A percentile compares a stretch with the other conserved stretches of the same genome.
phyloP scores from a whole-genome alignment of 768 basidiomycete genomes.

The Pilatotrama ljubarskyi region DNA sequence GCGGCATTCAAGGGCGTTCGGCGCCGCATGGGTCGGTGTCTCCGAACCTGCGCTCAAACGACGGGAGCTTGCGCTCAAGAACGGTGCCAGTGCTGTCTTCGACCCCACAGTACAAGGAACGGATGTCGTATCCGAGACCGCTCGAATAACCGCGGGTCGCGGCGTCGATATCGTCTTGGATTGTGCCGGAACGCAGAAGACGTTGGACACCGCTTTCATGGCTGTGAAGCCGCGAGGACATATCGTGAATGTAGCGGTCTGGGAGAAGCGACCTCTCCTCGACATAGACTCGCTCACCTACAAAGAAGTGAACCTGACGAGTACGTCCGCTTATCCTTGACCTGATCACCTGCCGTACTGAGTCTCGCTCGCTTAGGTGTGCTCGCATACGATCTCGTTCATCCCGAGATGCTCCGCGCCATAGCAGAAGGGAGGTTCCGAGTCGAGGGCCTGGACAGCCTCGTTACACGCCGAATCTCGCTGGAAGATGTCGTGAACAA shows the following conservation, averaged over 20 bases:
- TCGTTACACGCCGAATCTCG: constrained; percentile 44
- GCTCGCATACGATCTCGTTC: constrained; percentile 41
- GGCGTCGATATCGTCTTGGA: constrained; percentile 51
- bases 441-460: constrained; percentile 35
- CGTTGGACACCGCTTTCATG: constrained; percentile 37
- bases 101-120: constrained; percentile 32
- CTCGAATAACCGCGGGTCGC: constrained; percentile 29
- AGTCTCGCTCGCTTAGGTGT: constrained; percentile 27
- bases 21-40: constrained; percentile 35
- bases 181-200: constrained; percentile 44
- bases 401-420: constrained; percentile 41
- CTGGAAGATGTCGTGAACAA: constrained; percentile 45
- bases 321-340: constrained; percentile 24
- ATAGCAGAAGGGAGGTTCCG: constrained; percentile 40
- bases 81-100: constrained; percentile 40
- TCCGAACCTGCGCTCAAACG: constrained; percentile 45
- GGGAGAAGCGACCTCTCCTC: constrained; percentile 39
- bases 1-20: constrained; percentile 21
- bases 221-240: constrained; percentile 41
- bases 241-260: constrained; percentile 44
- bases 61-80: constrained; percentile 37
- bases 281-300: constrained; percentile 39
- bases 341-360: neutral
- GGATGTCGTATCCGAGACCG: constrained; percentile 31
- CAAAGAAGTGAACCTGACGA: constrained; percentile 42